A percentile compares a stretch with the other conserved stretches of the same genome.
These are phyloP conservation scores for Letharia lupina DNA, from an alignment of 495 filamentous ascomycete species.

Conservation along the genomic window DNA sequence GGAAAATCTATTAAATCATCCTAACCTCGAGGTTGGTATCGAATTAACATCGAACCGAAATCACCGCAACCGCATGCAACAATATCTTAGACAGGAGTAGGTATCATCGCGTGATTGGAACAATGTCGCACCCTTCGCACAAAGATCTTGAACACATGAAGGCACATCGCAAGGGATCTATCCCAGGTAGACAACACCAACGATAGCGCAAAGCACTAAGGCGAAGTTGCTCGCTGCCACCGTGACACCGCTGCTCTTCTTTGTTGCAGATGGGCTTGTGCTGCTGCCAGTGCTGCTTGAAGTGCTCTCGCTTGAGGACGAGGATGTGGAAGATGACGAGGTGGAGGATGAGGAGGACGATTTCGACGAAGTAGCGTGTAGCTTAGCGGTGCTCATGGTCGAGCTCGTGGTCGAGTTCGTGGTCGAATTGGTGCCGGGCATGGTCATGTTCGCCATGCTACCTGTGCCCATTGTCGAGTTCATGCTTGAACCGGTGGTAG, in stretches of 20 bases:
- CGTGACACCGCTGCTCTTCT: conserved; percentile 5
- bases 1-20: neutral
- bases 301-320: conserved; percentile 3
- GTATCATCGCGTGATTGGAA: conserved; percentile 2
- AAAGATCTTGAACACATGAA: neutral
- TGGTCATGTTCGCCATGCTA: conserved; percentile 1
- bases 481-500: conserved; percentile 14
- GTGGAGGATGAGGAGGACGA: conserved; percentile 6
- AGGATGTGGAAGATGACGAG: conserved; percentile 7
- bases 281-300: conserved; percentile 13
- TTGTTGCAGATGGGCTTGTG: conserved; percentile 11
- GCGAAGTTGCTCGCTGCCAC: conserved; percentile 17
- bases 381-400: conserved; percentile 9
- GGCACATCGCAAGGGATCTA: neutral
- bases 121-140: neutral
- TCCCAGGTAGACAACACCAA: conserved; percentile 20
- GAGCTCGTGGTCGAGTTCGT: neutral
- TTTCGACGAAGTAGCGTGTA: conserved; percentile 2
- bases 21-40: neutral
- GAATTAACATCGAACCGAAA: neutral
- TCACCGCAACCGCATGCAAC: neutral
- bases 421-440: conserved; percentile 4
- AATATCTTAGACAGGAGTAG: conserved; percentile 1
- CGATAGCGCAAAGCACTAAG: conserved; percentile 8
- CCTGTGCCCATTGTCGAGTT: conserved; percentile 2